Evolutionary conservation across 257 asterid species (phyloP).

Genomic region (Voacanga thouarsii): DNA sequence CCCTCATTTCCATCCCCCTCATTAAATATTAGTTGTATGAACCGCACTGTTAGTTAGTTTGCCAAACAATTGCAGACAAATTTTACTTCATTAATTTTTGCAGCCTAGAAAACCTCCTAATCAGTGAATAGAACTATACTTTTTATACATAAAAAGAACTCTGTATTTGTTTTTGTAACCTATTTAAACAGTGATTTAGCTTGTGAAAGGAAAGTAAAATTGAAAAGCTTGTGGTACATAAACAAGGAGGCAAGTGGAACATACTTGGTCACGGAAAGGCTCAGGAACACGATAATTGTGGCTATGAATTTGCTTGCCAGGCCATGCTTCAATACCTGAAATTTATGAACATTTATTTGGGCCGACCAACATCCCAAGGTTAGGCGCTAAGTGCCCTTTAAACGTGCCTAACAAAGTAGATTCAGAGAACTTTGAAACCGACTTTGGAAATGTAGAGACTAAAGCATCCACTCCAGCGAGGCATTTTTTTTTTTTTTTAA

Average conservation of each 20-base stretch:
- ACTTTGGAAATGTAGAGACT: not conserved
- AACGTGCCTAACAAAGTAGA: not conserved
- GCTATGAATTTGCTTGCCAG: slow-evolving; percentile 92
- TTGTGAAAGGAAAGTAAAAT: not conserved
- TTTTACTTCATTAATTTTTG: not conserved
- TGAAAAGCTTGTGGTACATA: not conserved
- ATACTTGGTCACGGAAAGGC: slow-evolving; percentile 72
- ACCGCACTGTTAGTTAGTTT: not conserved
- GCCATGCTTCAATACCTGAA: slow-evolving; percentile 83
- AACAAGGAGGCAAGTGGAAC: slow-evolving; percentile 31
- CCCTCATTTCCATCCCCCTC: not conserved
- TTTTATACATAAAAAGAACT: not conserved
- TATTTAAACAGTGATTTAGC: not conserved
- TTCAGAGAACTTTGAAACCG: not conserved
- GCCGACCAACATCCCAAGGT: not conserved
- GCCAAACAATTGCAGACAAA: not conserved
- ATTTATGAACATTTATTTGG: slow-evolving; percentile 4
- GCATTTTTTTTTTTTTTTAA: not conserved
- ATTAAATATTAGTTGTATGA: not conserved
- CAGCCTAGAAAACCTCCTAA: not conserved
- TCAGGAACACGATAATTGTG: slow-evolving; percentile 95
- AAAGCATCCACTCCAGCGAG: not conserved
- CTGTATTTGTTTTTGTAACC: not conserved
- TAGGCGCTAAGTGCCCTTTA: not conserved
- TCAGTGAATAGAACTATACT: not conserved